A percentile compares a stretch with the other conserved stretches of the same genome.
phyloP scores from a whole-genome alignment of 1,139 yeast species.

The Geotrichum candidum region DNA sequence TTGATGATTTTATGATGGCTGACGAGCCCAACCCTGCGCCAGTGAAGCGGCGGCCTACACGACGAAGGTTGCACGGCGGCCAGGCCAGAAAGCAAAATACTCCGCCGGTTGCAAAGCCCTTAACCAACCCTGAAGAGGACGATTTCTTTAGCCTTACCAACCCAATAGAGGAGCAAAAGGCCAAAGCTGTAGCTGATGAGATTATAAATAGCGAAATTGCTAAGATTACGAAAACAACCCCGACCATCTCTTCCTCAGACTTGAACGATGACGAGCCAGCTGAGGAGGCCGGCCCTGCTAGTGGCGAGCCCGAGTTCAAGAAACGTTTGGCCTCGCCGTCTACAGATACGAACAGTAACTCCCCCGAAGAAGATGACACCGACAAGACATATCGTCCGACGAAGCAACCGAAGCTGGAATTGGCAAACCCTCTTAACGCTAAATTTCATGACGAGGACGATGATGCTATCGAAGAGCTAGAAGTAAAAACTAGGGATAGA shows the following conservation, averaged over 20 bases:
- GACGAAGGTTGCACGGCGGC: not conserved
- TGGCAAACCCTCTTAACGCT: not conserved
- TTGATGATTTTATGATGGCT: not conserved
- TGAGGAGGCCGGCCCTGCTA: not conserved
- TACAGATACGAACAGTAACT: not conserved
- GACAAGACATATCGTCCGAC: not conserved
- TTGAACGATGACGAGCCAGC: not conserved
- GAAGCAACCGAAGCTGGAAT: not conserved
- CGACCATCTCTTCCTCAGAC: not conserved
- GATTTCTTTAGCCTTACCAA: slow-evolving; percentile 12
- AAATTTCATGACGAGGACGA: not conserved
- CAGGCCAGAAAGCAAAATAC: not conserved
- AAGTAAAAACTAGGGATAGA: not conserved
- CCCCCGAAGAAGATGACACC: not conserved
- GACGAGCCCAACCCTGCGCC: not conserved
- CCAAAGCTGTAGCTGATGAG: not conserved
- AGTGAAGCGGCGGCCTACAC: not conserved
- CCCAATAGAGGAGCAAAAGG: not conserved
- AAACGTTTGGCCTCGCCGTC: not conserved
- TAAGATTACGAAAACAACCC: not conserved
- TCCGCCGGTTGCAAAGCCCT: not conserved
- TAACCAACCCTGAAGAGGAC: not conserved
- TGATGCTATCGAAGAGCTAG: not conserved
- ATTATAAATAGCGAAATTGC: not conserved
- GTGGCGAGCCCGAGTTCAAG: not conserved